Evolutionary conservation across 306 rosid species (phyloP), one percentile per base, ranked within the genome.

Genomic region (Dalbergia cochinchinensis): DNA sequence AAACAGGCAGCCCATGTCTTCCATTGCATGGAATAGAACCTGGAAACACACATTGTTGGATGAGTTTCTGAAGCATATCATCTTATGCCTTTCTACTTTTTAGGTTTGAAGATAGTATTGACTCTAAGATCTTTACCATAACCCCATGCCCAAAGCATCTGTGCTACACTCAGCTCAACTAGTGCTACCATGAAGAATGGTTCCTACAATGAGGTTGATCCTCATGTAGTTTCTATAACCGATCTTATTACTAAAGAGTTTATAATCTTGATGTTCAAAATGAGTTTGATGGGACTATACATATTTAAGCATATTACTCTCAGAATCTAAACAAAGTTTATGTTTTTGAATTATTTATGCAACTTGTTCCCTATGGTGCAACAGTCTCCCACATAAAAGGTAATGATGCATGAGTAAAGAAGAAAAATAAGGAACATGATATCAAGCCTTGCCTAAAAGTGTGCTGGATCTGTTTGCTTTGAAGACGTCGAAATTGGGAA

Each of bases 1-100:
- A 78, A 87, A 74, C 83, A 61, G 8, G 92, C 88, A 14, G 81
- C 91, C 98, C 98, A 91, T 71, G 90, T 89, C 71, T 83, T 89
- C 98, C 98, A 94, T 75, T 89, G 97, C 71, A 73, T 68, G 34
- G 89, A 85, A 78, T 78, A 85, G 66, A 55, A 78, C 73, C 89
- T 85, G 62, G 6, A 62, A 8, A 64, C 20, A 74, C 22, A 71
- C 31, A 76, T 48, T 37, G 54, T 22, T 53, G 15, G 64, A 18
- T 55, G 11, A 71, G 47, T n/a, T 64, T 20, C 14, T 16, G 41
- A 76, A 62, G 37, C 14, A 8, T 26, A 22, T 11, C 41, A 11
- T 3, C 47, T n/a, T 67, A 4, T 50, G 4, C 0, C 34, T n/a
- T 33, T 5, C 11, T 51, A 12, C 5, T 70, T 50, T 14, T 8